Conservation (phyloP, 2,329 filamentous ascomycete genomes). For the Monilinia vaccinii-corymbosi region DNA sequence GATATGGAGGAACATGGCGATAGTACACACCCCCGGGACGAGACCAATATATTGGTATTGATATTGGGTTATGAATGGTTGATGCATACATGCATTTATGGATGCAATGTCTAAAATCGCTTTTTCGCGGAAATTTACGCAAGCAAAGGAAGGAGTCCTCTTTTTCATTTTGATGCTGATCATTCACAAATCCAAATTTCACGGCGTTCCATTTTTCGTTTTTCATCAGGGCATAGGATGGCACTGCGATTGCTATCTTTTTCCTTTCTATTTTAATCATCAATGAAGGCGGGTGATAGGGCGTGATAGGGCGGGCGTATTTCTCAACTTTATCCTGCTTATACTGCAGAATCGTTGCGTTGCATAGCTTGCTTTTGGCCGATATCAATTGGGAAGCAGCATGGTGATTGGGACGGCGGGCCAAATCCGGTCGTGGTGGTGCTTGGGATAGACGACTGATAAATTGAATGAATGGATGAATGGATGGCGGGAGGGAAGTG, state of each 20-base stretch:
- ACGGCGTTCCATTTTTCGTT: constrained; percentile 5
- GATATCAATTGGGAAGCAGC: not conserved
- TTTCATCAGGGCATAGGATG: constrained; percentile 1
- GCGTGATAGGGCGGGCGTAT: not conserved
- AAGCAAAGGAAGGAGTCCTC: not conserved
- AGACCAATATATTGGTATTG: not conserved
- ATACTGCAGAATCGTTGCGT: not conserved
- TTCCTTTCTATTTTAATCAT: not conserved
- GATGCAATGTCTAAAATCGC: not conserved
- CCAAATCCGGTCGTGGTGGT: not conserved
- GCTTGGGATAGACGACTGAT: not conserved
- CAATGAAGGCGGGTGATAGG: not conserved
- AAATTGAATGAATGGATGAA: not conserved
- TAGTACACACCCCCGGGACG: not conserved
- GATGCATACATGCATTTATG: not conserved
- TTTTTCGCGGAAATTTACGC: not conserved
- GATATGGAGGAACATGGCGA: not conserved
- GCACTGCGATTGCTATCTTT: not conserved
- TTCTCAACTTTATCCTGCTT: not conserved
- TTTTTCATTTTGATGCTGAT: not conserved
- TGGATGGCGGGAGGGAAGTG: not conserved
- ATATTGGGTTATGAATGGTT: not conserved
- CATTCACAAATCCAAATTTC: not conserved
- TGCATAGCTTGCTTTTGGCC: not conserved
- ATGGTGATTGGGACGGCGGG: not conserved